A percentile compares a stretch with the other conserved stretches of the same genome.
Conservation (phyloP, 257 asterid genomes). For the Primulina eburnea region DNA sequence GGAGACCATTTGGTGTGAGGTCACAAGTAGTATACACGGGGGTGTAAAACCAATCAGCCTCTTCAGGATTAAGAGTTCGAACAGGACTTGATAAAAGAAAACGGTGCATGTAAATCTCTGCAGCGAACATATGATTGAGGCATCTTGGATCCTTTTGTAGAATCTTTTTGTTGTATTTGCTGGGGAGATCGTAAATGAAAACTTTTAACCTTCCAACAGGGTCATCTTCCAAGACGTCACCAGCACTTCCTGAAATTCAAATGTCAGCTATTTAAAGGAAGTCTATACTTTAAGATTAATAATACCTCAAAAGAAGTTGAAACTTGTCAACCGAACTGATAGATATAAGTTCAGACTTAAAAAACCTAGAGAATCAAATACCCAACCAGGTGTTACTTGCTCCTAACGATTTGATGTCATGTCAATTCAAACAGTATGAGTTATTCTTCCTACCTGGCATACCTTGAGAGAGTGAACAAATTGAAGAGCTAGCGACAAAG, state of each 20-base stretch:
- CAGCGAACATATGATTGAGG: constrained; percentile 93
- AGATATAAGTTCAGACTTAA: background rate
- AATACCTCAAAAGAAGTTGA: background rate
- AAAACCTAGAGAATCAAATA: background rate
- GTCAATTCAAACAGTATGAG: background rate
- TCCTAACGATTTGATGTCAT: background rate
- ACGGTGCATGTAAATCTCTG: constrained; percentile 87
- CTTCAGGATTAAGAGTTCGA: constrained; percentile 84
- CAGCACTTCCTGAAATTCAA: constrained; percentile 73
- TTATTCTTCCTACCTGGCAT: background rate
- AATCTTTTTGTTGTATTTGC: constrained; percentile 78
- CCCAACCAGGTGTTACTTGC: background rate
- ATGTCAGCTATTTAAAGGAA: background rate
- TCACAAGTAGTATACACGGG: constrained; percentile 86
- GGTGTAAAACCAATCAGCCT: constrained; percentile 91
- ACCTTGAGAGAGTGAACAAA: background rate
- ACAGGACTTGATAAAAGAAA: constrained; percentile 73
- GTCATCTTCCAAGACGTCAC: constrained; percentile 91
- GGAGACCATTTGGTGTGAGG: constrained; percentile 86
- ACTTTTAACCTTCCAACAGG: constrained; percentile 82
- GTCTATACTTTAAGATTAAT: background rate
- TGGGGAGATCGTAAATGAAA: constrained; percentile 75
- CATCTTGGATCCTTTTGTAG: constrained; percentile 78
- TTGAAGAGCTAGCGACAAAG: background rate
- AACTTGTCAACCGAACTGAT: background rate